Evolutionary conservation across 148 eudicot genomes (phyloP).

Genomic region (Camellia granthamiana): DNA sequence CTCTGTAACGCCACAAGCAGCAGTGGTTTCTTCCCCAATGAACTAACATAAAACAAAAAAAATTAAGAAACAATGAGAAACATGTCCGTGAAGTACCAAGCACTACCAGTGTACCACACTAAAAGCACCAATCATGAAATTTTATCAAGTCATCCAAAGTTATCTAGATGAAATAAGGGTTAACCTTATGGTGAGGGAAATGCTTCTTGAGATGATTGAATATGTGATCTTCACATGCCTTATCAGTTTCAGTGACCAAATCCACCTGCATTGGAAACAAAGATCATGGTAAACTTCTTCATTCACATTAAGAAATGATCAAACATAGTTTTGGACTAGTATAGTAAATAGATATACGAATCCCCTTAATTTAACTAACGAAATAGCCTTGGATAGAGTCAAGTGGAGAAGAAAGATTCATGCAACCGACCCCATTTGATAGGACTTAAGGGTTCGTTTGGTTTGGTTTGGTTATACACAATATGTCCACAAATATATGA

Average conservation of each 20-base stretch:
- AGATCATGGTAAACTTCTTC: not conserved
- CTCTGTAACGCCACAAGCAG: constrained; percentile 76
- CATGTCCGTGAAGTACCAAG: not conserved
- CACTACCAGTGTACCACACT: not conserved
- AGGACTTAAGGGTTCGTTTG: too few species aligned
- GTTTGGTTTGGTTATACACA: too few species aligned
- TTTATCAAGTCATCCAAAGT: constrained; percentile 1
- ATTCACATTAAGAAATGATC: not conserved
- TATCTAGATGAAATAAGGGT: constrained; percentile 2
- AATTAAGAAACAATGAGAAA: not conserved
- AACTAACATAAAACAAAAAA: constrained; percentile 38
- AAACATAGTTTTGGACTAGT: not conserved
- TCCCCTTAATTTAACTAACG: too few species aligned
- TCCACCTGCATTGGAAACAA: constrained; percentile 60
- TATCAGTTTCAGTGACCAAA: constrained; percentile 98
- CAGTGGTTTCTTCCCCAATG: constrained; percentile 96
- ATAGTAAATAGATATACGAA: too few species aligned
- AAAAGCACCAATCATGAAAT: not conserved
- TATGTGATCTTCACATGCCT: constrained; percentile 90
- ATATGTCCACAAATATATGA: too few species aligned
- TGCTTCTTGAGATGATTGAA: constrained; percentile 71
- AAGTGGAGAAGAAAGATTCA: too few species aligned
- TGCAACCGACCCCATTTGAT: too few species aligned
- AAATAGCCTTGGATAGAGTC: too few species aligned
- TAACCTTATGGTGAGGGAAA: constrained; percentile 78